Percentiles rank a stretch among this genome's conserved stretches.
Conservation (phyloP, 805 yeast genomes). For the Tetrapisispora fleetii region DNA sequence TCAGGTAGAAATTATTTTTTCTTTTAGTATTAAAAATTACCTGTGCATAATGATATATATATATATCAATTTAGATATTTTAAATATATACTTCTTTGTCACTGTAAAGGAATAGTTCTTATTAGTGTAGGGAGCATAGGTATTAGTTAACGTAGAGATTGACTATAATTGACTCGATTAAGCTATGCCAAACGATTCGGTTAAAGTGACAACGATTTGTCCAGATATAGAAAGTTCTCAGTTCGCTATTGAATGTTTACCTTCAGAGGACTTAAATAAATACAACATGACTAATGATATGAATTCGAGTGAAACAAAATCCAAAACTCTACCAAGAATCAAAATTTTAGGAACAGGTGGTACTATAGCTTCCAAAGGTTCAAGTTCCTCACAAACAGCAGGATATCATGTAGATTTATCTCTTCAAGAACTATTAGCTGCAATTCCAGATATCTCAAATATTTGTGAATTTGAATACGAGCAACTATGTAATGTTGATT, state of each 20-base stretch:
- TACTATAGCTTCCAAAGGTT: conserved; percentile 47
- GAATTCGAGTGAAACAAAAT: background rate
- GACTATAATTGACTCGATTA: background rate
- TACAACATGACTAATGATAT: background rate
- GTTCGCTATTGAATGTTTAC: conserved; percentile 16
- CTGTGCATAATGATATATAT: too few relatives aligned
- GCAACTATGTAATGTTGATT: conserved; percentile 53
- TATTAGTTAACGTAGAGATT: too few relatives aligned
- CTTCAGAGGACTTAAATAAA: background rate
- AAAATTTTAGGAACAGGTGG: conserved; percentile 52
- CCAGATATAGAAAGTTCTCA: conserved; percentile 26
- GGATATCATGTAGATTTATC: conserved; percentile 46
- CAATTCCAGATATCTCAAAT: conserved; percentile 46
- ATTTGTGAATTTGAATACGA: conserved; percentile 51
- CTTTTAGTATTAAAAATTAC: too few relatives aligned
- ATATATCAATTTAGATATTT: too few relatives aligned
- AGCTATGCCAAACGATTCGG: conserved; percentile 19
- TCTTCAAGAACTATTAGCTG: conserved; percentile 39
- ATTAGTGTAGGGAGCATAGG: too few relatives aligned
- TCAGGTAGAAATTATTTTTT: too few relatives aligned
- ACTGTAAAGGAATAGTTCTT: too few relatives aligned
- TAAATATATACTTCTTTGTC: too few relatives aligned
- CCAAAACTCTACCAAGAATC: conserved; percentile 27
- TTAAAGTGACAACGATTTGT: conserved; percentile 28
- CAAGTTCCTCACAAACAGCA: conserved; percentile 39